These are phyloP conservation scores for Cercophora sp. DNA, from an alignment of 495 filamentous ascomycete species.

Conservation along the genomic window DNA sequence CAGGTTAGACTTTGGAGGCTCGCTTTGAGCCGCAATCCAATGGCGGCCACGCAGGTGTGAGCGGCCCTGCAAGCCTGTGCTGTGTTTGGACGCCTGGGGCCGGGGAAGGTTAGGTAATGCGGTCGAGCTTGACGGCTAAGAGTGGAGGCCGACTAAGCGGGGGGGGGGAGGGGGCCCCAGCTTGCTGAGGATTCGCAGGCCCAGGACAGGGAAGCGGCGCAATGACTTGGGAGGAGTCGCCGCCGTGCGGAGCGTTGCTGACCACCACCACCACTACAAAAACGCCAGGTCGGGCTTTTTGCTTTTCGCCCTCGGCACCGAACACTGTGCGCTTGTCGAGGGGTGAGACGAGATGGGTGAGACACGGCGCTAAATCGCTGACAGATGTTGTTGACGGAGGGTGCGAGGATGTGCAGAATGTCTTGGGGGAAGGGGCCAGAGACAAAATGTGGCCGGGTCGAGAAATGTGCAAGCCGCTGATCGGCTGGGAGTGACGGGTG, in stretches of 20 bases:
- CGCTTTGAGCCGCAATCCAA: constrained; percentile 13
- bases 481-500: constrained; percentile 3
- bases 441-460: background rate
- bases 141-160: constrained; percentile 13
- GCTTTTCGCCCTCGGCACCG: background rate
- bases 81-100: background rate
- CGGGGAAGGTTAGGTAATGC: constrained; percentile 11
- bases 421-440: constrained; percentile 1
- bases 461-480: constrained; percentile 7
- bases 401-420: background rate
- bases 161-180: constrained; percentile 4
- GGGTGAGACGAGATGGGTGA: background rate
- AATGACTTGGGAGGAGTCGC: no score
- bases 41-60: constrained; percentile 4
- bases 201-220: no score
- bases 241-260: background rate
- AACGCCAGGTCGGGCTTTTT: background rate
- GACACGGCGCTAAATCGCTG: constrained; percentile 7
- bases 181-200: background rate
- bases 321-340: no score
- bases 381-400: background rate
- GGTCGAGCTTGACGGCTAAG: constrained; percentile 16
- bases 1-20: constrained; percentile 11
- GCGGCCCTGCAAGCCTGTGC: constrained; percentile 5
- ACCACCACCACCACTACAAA: constrained; percentile 2